Conservation (phyloP, 2,329 filamentous ascomycete genomes). For the Stemphylium beticola region DNA sequence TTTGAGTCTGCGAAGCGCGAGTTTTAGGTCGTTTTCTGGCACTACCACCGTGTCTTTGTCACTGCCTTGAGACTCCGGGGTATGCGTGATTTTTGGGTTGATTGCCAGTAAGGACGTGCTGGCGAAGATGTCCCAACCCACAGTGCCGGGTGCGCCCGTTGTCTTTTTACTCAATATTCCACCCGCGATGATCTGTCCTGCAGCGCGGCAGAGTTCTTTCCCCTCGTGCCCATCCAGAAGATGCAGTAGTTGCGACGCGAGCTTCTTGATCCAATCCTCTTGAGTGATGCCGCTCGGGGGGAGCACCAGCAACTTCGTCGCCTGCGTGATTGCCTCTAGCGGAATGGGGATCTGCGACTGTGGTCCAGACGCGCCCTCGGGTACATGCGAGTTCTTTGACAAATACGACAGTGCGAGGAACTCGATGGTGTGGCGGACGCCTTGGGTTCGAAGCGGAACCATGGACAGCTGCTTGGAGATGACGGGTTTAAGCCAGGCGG, state of each 20-base stretch:
- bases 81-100: constrained; percentile 49
- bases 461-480: constrained; percentile 65
- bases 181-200: constrained; percentile 68
- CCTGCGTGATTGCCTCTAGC: constrained; percentile 70
- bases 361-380: constrained; percentile 29
- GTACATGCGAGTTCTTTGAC: constrained; percentile 53
- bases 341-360: constrained; percentile 65
- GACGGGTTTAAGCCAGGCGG: constrained; percentile 64
- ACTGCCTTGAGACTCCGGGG: constrained; percentile 15
- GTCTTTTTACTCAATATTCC: constrained; percentile 70
- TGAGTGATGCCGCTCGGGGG: constrained; percentile 63
- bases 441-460: constrained; percentile 66
- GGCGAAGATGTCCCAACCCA: constrained; percentile 68
- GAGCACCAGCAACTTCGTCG: constrained; percentile 65
- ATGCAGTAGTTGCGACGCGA: constrained; percentile 66
- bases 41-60: constrained; percentile 58
- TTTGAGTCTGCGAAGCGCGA: constrained; percentile 62
- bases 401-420: constrained; percentile 75
- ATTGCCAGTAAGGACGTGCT: constrained; percentile 63
- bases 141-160: constrained; percentile 66
- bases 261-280: constrained; percentile 65
- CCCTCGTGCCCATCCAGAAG: constrained; percentile 68
- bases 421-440: constrained; percentile 71
- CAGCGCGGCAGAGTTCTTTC: constrained; percentile 63
- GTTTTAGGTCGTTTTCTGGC: constrained; percentile 54